A percentile compares a stretch with the other conserved stretches of the same genome.
Conservation (phyloP, 2,329 filamentous ascomycete species). For the Aspergillus pseudonomiae region DNA sequence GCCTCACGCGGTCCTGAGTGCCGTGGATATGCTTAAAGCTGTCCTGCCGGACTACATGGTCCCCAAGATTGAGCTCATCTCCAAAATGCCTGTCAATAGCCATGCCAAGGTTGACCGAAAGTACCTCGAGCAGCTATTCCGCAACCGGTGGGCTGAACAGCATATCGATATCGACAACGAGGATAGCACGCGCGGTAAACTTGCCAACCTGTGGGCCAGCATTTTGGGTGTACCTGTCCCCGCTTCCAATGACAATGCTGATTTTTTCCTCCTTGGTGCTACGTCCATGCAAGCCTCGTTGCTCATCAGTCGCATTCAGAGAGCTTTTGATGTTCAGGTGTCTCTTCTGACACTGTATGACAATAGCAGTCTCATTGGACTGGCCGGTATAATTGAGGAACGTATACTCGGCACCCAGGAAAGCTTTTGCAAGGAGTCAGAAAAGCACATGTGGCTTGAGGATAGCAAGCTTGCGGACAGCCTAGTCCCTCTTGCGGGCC, state of each 20-base stretch:
- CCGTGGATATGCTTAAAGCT: slow-evolving; percentile 16
- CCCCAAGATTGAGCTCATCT: slow-evolving; percentile 68
- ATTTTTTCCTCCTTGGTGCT: background rate
- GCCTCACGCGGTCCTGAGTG: slow-evolving; percentile 33
- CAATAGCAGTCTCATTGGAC: background rate
- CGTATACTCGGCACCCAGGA: background rate
- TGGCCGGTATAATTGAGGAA: background rate
- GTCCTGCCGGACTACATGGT: slow-evolving; percentile 53
- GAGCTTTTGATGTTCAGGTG: background rate
- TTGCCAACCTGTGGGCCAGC: background rate
- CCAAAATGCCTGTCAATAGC: slow-evolving; percentile 39
- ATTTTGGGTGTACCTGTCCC: background rate
- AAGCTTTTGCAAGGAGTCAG: background rate
- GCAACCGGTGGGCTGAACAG: background rate
- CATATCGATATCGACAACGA: slow-evolving; percentile 11
- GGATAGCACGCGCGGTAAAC: slow-evolving; percentile 2
- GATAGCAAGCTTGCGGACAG: background rate
- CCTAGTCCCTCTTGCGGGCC: slow-evolving; percentile 9
- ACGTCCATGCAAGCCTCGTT: background rate
- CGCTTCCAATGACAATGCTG: background rate
- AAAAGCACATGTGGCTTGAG: background rate
- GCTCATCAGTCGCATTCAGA: background rate
- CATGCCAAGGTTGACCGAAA: slow-evolving; percentile 1
- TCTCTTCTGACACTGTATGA: background rate
- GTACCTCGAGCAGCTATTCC: slow-evolving; percentile 47